Evolutionary conservation across 2,329 filamentous ascomycete genomes (phyloP).

Genomic region (Coleophoma crateriformis): DNA sequence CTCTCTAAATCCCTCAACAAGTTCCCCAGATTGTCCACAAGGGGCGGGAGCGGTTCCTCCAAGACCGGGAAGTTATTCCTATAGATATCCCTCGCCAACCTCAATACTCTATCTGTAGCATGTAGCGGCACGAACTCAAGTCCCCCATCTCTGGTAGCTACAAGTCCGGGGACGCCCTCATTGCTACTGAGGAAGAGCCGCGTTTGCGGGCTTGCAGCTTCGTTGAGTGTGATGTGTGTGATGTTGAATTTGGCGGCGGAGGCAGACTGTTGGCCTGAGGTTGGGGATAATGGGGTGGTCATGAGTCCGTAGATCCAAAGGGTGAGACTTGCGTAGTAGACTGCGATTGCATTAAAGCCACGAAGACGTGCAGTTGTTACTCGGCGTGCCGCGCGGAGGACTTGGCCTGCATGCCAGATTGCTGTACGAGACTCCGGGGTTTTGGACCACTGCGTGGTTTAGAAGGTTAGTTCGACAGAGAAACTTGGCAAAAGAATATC

Average conservation of each 20-base stretch:
- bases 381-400: slow-evolving; percentile 52
- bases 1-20: slow-evolving; percentile 56
- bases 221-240: slow-evolving; percentile 47
- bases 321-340: slow-evolving; percentile 63
- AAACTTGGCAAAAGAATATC: too few species aligned
- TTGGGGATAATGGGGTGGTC: slow-evolving; percentile 23
- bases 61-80: slow-evolving; percentile 42
- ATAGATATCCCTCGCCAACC: slow-evolving; percentile 51
- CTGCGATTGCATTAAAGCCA: slow-evolving; percentile 62
- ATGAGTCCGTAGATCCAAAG: slow-evolving; percentile 67
- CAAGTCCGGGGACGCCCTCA: slow-evolving; percentile 45
- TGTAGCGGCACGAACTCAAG: slow-evolving; percentile 38
- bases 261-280: slow-evolving; percentile 9
- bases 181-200: slow-evolving; percentile 51
- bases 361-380: slow-evolving; percentile 49
- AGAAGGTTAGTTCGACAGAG: too few species aligned
- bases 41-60: slow-evolving; percentile 43
- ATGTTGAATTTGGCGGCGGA: slow-evolving; percentile 24
- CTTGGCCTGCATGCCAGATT: slow-evolving; percentile 64
- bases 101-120: slow-evolving; percentile 54
- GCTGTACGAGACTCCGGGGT: slow-evolving; percentile 51
- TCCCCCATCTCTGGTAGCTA: slow-evolving; percentile 21
- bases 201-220: slow-evolving; percentile 43
- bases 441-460: slow-evolving; percentile 51
- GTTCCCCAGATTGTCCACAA: slow-evolving; percentile 63